These are phyloP conservation scores for Centrapalus pauciflorus DNA, from an alignment of 129 eudicot genomes.

Conservation along the genomic window DNA sequence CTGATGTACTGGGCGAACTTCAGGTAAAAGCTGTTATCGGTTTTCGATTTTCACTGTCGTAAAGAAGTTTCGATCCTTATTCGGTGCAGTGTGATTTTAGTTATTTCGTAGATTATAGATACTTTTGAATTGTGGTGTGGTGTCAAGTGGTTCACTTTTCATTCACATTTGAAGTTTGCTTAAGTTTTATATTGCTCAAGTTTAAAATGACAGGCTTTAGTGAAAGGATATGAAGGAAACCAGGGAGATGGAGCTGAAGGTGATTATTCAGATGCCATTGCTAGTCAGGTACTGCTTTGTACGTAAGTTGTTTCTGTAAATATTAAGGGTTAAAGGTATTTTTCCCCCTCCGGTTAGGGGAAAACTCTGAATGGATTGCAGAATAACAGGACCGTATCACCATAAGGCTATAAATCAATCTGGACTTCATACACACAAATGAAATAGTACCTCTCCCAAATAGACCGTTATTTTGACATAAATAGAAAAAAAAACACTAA, in stretches of 20 bases:
- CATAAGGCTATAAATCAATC: too few relatives aligned
- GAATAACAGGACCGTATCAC: too few relatives aligned
- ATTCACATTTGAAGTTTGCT: background rate
- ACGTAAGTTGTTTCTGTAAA: background rate
- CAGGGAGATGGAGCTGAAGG: constrained; percentile 2
- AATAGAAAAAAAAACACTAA: background rate
- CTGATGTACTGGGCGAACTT: constrained; percentile 55
- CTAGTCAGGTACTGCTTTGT: background rate
- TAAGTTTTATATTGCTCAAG: background rate
- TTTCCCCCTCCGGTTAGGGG: too few relatives aligned
- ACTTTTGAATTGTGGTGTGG: too few relatives aligned
- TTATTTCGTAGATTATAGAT: background rate
- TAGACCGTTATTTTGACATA: background rate
- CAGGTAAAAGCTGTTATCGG: constrained; percentile 40
- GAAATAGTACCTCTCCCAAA: too few relatives aligned
- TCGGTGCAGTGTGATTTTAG: background rate
- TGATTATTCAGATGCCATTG: background rate
- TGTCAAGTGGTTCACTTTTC: background rate
- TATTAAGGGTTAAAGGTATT: background rate
- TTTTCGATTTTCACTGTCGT: background rate
- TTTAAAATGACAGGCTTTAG: constrained; percentile 4
- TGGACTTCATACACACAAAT: too few relatives aligned
- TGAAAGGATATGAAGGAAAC: background rate
- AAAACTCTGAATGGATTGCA: too few relatives aligned
- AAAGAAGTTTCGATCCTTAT: background rate